Evolutionary conservation across 768 basidiomycete genomes (phyloP).

Genomic region (Phanerochaete sordida): DNA sequence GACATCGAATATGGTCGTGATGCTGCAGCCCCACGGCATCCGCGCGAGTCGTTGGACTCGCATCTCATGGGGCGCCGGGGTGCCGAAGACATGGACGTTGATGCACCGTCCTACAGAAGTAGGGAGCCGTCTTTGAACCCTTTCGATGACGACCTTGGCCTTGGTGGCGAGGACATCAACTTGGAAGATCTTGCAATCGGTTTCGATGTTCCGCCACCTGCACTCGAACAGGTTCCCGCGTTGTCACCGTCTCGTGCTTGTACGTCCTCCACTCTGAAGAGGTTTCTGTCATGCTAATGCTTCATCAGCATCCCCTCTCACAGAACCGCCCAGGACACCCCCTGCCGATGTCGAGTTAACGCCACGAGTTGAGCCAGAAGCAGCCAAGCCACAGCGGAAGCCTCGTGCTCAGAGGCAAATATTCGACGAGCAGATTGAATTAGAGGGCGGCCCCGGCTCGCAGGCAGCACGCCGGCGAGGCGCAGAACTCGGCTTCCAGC

Average conservation of each 20-base stretch:
- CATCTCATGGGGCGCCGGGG: slow-evolving; percentile 49
- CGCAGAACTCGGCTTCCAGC: slow-evolving; percentile 49
- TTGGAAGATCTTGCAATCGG: slow-evolving; percentile 31
- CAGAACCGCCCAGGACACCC: slow-evolving; percentile 74
- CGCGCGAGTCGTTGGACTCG: slow-evolving; percentile 59
- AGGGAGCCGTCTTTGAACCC: slow-evolving; percentile 65
- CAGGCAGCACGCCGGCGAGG: slow-evolving; percentile 53
- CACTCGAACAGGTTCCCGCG: slow-evolving; percentile 51
- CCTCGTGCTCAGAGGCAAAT: slow-evolving; percentile 80
- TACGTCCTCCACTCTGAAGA: slow-evolving; percentile 31
- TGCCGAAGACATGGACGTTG: slow-evolving; percentile 47
- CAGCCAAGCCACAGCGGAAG: slow-evolving; percentile 41
- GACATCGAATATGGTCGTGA: slow-evolving; percentile 81
- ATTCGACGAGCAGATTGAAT: slow-evolving; percentile 87
- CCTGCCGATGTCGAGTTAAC: slow-evolving; percentile 55
- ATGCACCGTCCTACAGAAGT: slow-evolving; percentile 61
- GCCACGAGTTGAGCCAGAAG: slow-evolving; percentile 43
- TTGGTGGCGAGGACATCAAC: slow-evolving; percentile 58
- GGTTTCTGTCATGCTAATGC: slow-evolving; percentile 5
- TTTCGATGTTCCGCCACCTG: slow-evolving; percentile 40
- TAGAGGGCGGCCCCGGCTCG: slow-evolving; percentile 58
- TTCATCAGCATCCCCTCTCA: slow-evolving; percentile 66
- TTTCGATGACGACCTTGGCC: slow-evolving; percentile 57
- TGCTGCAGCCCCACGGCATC: slow-evolving; percentile 42
- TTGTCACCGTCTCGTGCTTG: slow-evolving; percentile 70